Base-by-base conservation (phyloP, 495 filamentous ascomycete species). In the Cryomyces minteri region DNA sequence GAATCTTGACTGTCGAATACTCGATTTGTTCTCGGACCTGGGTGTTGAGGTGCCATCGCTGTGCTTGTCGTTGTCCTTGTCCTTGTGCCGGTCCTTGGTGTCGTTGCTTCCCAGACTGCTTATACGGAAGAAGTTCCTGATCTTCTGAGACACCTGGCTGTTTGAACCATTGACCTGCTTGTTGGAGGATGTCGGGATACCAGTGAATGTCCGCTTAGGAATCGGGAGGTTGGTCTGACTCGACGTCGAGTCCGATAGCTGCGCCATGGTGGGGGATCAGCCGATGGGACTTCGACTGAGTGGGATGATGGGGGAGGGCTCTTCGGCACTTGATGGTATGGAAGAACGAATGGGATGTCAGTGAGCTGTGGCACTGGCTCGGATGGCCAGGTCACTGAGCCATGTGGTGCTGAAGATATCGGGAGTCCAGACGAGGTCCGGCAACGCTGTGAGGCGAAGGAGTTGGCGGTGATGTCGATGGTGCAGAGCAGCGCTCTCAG, bases 61-160 rank as follows among this genome's bases (percentile, higher is more conserved):
- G 51, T 49, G 55, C 57, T 61, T 56, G 48, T 61, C 18, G 2
- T 25, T 25, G 18, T 25, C 18, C 18, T 25, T 25, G 18, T 25
- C 58, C 44, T 62, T 62, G 42, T 53, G 44, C 12, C 32, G 29
- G 0, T 39, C 41, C 3, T 30, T 47, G 1, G 55, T 58, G 31
- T 58, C 60, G 38, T 72, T 74, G 59, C 63, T 76, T 51, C 67
- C 63, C 34, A 71, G 68, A 54, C 69, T 82, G 62, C 82, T 94
- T 67, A 95, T 94, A 55, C 90, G 85, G 69, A 98, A 98, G 69
- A 96, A 96, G 60, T 88, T 93, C 73, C 82, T 92, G 62, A 98
- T 75, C 61, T 80, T 87, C 58, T 88, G 82, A 32, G 80, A 84
- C 54, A 94, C 76, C 54, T 90, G 83, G 61, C 51, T 66, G 52